These are phyloP conservation scores for Eimeria tenella DNA, from an alignment of 169 alveolate species.

Conservation along the genomic window DNA sequence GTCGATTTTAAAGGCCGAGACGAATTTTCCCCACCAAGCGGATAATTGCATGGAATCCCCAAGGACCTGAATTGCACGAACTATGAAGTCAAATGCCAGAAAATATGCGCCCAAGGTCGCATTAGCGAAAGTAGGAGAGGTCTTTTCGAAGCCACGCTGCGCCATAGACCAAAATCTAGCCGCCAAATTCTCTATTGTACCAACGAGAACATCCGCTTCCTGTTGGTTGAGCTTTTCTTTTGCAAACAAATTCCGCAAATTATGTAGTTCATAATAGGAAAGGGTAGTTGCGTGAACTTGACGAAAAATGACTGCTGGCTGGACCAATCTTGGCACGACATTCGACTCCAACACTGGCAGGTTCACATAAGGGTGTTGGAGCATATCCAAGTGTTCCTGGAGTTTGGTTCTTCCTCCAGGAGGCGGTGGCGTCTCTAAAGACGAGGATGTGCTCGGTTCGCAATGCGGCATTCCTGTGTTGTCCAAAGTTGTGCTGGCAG, in stretches of 20 bases:
- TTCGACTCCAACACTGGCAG: background rate
- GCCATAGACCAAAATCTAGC: background rate
- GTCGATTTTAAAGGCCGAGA: background rate
- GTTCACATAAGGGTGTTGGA: background rate
- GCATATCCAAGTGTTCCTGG: background rate
- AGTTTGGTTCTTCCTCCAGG: background rate
- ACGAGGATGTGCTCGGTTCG: background rate
- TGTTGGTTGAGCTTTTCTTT: background rate
- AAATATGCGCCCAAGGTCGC: background rate
- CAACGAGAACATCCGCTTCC: background rate
- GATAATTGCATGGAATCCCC: background rate
- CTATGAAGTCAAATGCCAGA: background rate
- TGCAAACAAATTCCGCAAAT: background rate
- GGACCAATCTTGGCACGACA: background rate
- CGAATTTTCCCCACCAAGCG: background rate
- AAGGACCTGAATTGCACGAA: background rate
- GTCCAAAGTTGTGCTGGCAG: too few species aligned
- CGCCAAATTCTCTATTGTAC: background rate
- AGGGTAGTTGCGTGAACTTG: background rate
- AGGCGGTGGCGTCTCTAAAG: background rate
- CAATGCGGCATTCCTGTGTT: background rate
- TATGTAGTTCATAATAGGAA: background rate
- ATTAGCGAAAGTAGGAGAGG: background rate
- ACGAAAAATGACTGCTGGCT: background rate
- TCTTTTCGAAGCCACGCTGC: background rate